These are phyloP conservation scores for Chalciporus chontae DNA, from an alignment of 768 basidiomycete species.

Conservation along the genomic window DNA sequence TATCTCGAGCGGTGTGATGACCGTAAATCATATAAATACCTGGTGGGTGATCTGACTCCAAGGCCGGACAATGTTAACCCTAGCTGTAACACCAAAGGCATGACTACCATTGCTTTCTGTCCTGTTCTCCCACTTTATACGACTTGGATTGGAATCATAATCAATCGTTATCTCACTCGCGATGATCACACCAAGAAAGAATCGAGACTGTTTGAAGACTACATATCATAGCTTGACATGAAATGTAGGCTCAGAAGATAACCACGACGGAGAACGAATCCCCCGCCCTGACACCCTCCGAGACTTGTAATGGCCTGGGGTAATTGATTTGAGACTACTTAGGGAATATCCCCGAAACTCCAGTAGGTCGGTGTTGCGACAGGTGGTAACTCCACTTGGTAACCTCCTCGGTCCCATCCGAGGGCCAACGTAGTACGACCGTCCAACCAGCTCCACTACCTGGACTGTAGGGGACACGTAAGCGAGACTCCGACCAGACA, in stretches of 20 bases:
- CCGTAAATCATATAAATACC: constrained; percentile 84
- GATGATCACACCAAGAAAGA: neutral
- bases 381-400: constrained; percentile 5
- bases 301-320: constrained; percentile 34
- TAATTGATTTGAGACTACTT: constrained; percentile 34
- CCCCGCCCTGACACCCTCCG: constrained; percentile 13
- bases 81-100: constrained; percentile 15
- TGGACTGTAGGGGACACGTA: constrained; percentile 5
- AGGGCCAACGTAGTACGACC: neutral
- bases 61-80: constrained; percentile 2
- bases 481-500: neutral
- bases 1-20: constrained; percentile 90
- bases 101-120: constrained; percentile 10
- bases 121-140: neutral
- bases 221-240: constrained; percentile 34
- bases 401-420: constrained; percentile 1
- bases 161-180: neutral
- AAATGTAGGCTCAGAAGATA: constrained; percentile 29
- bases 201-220: constrained; percentile 11
- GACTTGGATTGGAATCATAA: neutral
- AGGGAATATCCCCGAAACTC: constrained; percentile 24
- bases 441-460: constrained; percentile 10
- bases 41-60: constrained; percentile 35
- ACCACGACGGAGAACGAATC: neutral
- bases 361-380: constrained; percentile 15